Percentiles rank a stretch among this genome's conserved stretches.
Evolutionary conservation across 257 asterid genomes (phyloP).

Genomic region (Plantago major): DNA sequence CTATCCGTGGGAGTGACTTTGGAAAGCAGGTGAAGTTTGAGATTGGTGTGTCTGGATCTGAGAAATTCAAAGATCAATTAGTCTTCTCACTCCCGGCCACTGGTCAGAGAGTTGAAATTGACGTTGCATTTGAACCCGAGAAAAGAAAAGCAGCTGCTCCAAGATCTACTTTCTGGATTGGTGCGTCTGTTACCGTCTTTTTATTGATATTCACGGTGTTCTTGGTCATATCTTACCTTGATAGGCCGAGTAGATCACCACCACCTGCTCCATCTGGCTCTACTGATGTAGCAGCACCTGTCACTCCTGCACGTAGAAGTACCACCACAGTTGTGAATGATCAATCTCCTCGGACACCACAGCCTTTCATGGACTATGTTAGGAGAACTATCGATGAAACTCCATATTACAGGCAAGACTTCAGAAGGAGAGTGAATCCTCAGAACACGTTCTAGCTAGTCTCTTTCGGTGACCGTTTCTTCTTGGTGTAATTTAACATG

Average conservation of each 20-base stretch:
- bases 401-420: slow-evolving; percentile 74
- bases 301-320: slow-evolving; percentile 54
- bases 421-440: slow-evolving; percentile 70
- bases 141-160: slow-evolving; percentile 24
- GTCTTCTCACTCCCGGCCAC: slow-evolving; percentile 67
- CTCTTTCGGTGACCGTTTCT: neutral
- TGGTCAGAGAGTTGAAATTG: slow-evolving; percentile 61
- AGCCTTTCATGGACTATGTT: slow-evolving; percentile 80
- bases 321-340: slow-evolving; percentile 41
- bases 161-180: slow-evolving; percentile 25
- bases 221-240: slow-evolving; percentile 30
- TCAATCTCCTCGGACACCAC: slow-evolving; percentile 84
- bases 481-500: slow-evolving; percentile 9
- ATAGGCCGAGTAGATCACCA: slow-evolving; percentile 32
- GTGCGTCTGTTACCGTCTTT: slow-evolving; percentile 20
- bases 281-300: slow-evolving; percentile 38
- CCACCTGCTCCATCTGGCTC: slow-evolving; percentile 24
- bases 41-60: slow-evolving; percentile 38
- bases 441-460: slow-evolving; percentile 60
- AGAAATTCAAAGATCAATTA: slow-evolving; percentile 48
- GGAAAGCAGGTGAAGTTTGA: slow-evolving; percentile 38
- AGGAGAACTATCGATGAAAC: slow-evolving; percentile 87
- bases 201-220: slow-evolving; percentile 26
- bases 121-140: slow-evolving; percentile 47
- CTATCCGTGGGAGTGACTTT: slow-evolving; percentile 29